Conservation (phyloP, 805 yeast genomes). For the Kuraishia capsulata region DNA sequence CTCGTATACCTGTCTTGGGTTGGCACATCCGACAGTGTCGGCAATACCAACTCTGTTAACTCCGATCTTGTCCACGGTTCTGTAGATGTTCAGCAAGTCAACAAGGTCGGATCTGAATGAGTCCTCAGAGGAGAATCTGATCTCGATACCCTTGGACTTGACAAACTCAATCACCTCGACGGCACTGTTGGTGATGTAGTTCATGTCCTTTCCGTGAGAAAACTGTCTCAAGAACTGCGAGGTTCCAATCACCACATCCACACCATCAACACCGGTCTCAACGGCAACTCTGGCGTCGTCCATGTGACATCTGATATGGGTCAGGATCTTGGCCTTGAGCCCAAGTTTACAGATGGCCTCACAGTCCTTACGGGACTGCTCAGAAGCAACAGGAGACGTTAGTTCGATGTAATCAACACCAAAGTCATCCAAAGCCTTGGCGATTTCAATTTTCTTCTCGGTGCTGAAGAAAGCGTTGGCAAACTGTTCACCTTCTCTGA, state of each 20-base stretch:
- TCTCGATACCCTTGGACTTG: conserved; percentile 93
- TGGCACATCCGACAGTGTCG: conserved; percentile 98
- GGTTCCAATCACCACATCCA: conserved; percentile 96
- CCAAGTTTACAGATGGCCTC: conserved; percentile 98
- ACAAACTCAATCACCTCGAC: conserved; percentile 96
- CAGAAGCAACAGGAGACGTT: conserved; percentile 97
- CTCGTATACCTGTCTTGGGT: conserved; percentile 98
- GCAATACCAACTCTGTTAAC: conserved; percentile 99
- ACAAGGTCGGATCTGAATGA: conserved; percentile 96
- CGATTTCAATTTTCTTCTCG: conserved; percentile 93
- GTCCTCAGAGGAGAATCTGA: conserved; percentile 94
- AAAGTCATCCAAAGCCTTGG: conserved; percentile 93
- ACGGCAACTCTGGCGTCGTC: conserved; percentile 97
- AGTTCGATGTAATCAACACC: conserved; percentile 98
- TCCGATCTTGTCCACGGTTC: conserved; percentile 94
- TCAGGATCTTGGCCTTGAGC: conserved; percentile 86
- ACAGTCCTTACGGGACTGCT: conserved; percentile 87
- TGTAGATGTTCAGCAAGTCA: conserved; percentile 88
- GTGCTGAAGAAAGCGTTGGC: conserved; percentile 95
- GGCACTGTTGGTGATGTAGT: conserved; percentile 91
- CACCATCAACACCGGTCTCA: conserved; percentile 98
- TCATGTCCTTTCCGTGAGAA: conserved; percentile 98
- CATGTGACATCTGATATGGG: conserved; percentile 98
- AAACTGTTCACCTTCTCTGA: conserved; percentile 98
- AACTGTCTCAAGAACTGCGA: conserved; percentile 90